Percentiles rank a stretch among this genome's conserved stretches.
These are phyloP conservation scores for Apiotrichum laibachii DNA, from an alignment of 1,284 basidiomycete species.

Conservation along the genomic window DNA sequence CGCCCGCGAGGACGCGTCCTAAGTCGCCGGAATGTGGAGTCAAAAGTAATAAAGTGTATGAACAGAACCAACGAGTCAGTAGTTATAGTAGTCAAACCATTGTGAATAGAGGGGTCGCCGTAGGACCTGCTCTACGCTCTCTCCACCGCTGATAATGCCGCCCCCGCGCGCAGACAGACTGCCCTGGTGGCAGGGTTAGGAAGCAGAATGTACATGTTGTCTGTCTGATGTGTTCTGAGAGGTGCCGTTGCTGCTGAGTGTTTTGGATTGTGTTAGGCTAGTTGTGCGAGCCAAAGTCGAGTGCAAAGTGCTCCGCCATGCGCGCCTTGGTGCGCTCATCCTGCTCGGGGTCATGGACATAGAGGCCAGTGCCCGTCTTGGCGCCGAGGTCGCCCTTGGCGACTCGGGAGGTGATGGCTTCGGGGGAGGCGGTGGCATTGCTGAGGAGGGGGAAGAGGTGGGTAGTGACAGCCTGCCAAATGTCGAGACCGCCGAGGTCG, in stretches of 20 bases:
- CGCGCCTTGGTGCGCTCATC: constrained; percentile 8
- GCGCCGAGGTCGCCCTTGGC: constrained; percentile 8
- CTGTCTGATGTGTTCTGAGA: too few relatives aligned
- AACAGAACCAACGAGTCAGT: background rate
- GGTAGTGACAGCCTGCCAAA: constrained; percentile 16
- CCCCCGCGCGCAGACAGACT: too few relatives aligned
- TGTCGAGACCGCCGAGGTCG: constrained; percentile 15
- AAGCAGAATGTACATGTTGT: too few relatives aligned
- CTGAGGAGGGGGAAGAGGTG: constrained; percentile 15
- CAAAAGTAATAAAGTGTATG: background rate
- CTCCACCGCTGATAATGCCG: too few relatives aligned
- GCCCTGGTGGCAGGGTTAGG: too few relatives aligned
- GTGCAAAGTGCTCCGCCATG: constrained; percentile 12
- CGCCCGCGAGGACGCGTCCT: background rate
- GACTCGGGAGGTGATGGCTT: constrained; percentile 7
- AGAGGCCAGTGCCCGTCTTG: constrained; percentile 15
- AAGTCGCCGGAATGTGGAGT: too few relatives aligned
- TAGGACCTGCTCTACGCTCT: too few relatives aligned
- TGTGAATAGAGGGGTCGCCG: too few relatives aligned
- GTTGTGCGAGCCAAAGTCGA: constrained; percentile 10
- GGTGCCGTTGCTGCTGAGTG: too few relatives aligned
- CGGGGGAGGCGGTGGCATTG: constrained; percentile 3
- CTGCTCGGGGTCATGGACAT: constrained; percentile 5
- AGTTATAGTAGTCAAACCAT: too few relatives aligned
- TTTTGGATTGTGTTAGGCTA: background rate